Evolutionary conservation across 2,329 filamentous ascomycete species (phyloP), one percentile per base, ranked within the genome.

Genomic region (Canariomyces notabilis): DNA sequence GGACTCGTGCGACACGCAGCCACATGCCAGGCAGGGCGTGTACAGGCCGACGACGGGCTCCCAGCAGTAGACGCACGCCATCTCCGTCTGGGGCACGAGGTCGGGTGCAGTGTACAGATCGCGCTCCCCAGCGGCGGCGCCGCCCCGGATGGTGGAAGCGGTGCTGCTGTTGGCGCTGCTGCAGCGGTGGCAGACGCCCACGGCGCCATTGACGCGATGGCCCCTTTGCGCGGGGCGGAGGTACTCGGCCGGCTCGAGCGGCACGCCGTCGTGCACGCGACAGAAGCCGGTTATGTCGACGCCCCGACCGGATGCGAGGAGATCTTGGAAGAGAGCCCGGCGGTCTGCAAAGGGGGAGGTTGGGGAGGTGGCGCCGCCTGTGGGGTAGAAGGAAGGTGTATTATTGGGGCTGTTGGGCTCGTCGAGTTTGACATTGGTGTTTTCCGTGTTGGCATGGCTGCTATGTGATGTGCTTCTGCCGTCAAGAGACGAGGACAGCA

Each of bases 221-320:
- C 26, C 26, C 26, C 14, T 61, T 63, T 37, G 67, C 55, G 44
- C 67, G 58, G 37, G 60, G 3, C 66, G 66, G 5, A 67, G 67
- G 57, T 76, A 76, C 21, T 73, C 69, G 6, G 79, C 62, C 2
- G 80, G 77, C 48, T 83, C 77, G 0, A 84, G 71, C 50, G 81
- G 80, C 11, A 69, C 75, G 56, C 83, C 80, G 55, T 83, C 80
- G 57, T 83, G 80, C 16, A 77, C 67, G 42, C 75, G 76, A 55
- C 81, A 85, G 41, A 83, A 71, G 31, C 80, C 81, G 0, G 75
- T 79, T 2, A 83, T 74, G 55, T 83, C 80, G 7, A 85, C 70
- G 2, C 80, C 80, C 15, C 75, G 75, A 2, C 71, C 73, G 0
- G 75, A 77, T 7, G 71, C 61, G 19, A 76, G 59, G n/a, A 79